phyloP scores from a whole-genome alignment of 805 yeast genomes.

The Yueomyces sinensis region DNA sequence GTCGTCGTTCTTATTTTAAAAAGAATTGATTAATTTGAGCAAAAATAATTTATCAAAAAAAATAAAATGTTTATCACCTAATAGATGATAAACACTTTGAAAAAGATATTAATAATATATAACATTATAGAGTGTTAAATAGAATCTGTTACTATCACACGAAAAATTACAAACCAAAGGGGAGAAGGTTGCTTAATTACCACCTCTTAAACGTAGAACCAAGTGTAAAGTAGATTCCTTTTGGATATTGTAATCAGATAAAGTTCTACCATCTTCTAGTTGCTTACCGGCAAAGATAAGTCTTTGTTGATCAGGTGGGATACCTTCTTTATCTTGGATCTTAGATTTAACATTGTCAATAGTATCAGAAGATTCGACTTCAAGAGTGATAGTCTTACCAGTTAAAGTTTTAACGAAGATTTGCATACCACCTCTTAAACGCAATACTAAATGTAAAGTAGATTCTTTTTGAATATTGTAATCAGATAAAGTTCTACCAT shows the following conservation, averaged over 20 bases:
- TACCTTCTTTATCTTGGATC: conserved; percentile 58
- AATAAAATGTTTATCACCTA: too few relatives aligned
- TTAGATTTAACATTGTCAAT: conserved; percentile 82
- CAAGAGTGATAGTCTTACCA: conserved; percentile 60
- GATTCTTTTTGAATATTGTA: conserved; percentile 66
- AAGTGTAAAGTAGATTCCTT: conserved; percentile 56
- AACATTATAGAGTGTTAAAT: too few relatives aligned
- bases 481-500: conserved; percentile 58
- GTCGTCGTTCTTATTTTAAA: too few relatives aligned
- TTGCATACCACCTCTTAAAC: conserved; percentile 60
- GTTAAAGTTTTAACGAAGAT: conserved; percentile 26
- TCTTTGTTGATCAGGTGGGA: conserved; percentile 60
- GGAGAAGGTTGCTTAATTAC: too few relatives aligned
- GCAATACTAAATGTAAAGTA: conserved; percentile 53
- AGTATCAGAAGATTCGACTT: conserved; percentile 89
- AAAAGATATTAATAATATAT: too few relatives aligned
- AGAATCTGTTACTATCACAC: too few relatives aligned
- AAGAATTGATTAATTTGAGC: too few relatives aligned
- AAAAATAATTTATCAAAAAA: too few relatives aligned
- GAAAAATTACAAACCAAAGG: too few relatives aligned
- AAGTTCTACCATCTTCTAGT: conserved; percentile 55
- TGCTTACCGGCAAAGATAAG: conserved; percentile 53
- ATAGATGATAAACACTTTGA: too few relatives aligned
- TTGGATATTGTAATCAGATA: conserved; percentile 58
- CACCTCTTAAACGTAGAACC: conserved; percentile 61